Conservation (phyloP, 495 filamentous ascomycete species). For the Lepraria neglecta region DNA sequence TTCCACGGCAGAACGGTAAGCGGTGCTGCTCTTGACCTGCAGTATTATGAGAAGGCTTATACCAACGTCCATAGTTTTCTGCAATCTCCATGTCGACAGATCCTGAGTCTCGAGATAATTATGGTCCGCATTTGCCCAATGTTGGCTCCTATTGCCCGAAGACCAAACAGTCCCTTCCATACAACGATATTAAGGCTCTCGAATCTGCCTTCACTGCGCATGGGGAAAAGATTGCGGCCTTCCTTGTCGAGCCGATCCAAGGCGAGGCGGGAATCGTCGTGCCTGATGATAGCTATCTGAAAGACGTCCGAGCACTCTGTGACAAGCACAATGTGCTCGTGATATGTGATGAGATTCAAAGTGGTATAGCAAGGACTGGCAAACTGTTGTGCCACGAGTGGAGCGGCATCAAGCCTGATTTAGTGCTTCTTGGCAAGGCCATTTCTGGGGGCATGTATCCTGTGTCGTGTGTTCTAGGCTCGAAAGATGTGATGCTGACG, state of each 20-base stretch:
- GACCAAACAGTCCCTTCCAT: slow-evolving; percentile 72
- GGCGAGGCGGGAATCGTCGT: slow-evolving; percentile 97
- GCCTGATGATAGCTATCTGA: slow-evolving; percentile 82
- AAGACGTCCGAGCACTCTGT: slow-evolving; percentile 75
- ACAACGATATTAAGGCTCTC: slow-evolving; percentile 77
- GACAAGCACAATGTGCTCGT: slow-evolving; percentile 89
- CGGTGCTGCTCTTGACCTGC: not conserved
- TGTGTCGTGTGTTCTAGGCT: slow-evolving; percentile 85
- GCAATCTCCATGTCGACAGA: slow-evolving; percentile 93
- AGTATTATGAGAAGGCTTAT: not conserved
- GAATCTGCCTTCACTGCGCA: slow-evolving; percentile 72
- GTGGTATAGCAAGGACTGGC: slow-evolving; percentile 89
- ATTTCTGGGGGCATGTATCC: slow-evolving; percentile 99
- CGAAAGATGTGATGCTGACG: slow-evolving; percentile 92
- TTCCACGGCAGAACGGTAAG: slow-evolving; percentile 89
- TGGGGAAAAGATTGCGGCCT: slow-evolving; percentile 79
- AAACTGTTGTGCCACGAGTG: slow-evolving; percentile 90
- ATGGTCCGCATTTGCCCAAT: slow-evolving; percentile 88
- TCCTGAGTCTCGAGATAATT: slow-evolving; percentile 91
- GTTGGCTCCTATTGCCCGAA: slow-evolving; percentile 73
- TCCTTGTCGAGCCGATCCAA: slow-evolving; percentile 96
- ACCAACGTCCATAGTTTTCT: slow-evolving; percentile 58
- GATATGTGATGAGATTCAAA: slow-evolving; percentile 99
- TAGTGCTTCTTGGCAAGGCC: slow-evolving; percentile 92
- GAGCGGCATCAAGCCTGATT: slow-evolving; percentile 89